phyloP scores from a whole-genome alignment of 495 filamentous ascomycete species.

The Penicillium turbatum region DNA sequence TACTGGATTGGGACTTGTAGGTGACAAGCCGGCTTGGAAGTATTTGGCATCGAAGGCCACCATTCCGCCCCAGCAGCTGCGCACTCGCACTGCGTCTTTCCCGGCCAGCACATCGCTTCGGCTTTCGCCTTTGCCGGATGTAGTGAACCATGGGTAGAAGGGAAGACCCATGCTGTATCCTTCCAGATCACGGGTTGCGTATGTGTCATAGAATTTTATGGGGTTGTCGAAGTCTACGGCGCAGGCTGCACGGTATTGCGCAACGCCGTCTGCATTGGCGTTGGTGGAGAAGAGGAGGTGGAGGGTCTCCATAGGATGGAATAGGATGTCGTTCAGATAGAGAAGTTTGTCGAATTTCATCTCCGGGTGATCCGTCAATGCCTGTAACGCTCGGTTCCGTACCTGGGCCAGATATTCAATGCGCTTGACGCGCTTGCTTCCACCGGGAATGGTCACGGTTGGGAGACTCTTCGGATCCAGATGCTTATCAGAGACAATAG shows the following conservation, averaged over 20 bases:
- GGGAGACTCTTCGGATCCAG: conserved; percentile 49
- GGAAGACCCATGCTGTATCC: conserved; percentile 67
- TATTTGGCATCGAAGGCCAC: conserved; percentile 69
- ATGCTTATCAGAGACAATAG: conserved; percentile 52
- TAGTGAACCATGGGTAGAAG: conserved; percentile 71
- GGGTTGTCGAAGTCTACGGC: conserved; percentile 72
- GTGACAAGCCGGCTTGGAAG: conserved; percentile 38
- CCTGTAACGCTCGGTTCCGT: conserved; percentile 67
- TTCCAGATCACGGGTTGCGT: conserved; percentile 69
- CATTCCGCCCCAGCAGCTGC: conserved; percentile 81
- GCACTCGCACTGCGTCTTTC: conserved; percentile 66
- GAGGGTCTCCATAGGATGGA: conserved; percentile 63
- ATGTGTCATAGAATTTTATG: conserved; percentile 80
- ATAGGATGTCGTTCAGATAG: conserved; percentile 73
- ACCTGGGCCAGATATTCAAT: conserved; percentile 75
- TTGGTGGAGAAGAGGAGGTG: conserved; percentile 78
- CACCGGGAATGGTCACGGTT: conserved; percentile 56
- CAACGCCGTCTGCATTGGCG: conserved; percentile 47
- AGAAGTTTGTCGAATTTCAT: conserved; percentile 61
- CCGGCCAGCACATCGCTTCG: conserved; percentile 56
- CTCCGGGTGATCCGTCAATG: conserved; percentile 48
- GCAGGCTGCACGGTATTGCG: conserved; percentile 73
- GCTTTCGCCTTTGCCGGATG: conserved; percentile 51
- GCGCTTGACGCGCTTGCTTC: conserved; percentile 59
- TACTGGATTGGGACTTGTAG: conserved; percentile 37